Conservation (phyloP, 139 green algal species). For the Pseudopediastrum boryanum region DNA sequence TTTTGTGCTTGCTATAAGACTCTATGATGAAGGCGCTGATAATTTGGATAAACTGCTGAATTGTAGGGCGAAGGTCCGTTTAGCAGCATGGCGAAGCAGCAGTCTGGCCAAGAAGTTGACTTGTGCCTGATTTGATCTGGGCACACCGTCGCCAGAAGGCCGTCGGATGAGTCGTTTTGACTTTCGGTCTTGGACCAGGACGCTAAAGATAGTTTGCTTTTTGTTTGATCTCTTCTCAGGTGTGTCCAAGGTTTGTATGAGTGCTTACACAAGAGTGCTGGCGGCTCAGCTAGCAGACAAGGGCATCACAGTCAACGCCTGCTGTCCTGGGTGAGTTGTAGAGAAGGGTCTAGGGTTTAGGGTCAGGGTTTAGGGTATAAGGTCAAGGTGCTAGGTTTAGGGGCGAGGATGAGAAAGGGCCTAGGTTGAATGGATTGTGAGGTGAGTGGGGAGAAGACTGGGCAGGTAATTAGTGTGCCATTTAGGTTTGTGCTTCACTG, state of each 20-base stretch:
- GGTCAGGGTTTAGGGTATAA: no score
- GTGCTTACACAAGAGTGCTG: slow-evolving; percentile 60
- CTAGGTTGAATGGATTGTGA: no score
- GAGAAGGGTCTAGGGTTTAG: no score
- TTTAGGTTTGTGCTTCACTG: no score
- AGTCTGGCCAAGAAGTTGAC: not conserved
- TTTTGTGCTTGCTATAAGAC: no score
- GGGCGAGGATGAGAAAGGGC: no score
- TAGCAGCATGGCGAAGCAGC: not conserved
- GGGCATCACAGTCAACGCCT: slow-evolving; percentile 53
- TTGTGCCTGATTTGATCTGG: not conserved
- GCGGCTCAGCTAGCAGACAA: slow-evolving; percentile 47
- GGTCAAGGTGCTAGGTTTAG: no score
- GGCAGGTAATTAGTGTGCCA: no score
- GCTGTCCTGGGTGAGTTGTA: slow-evolving; percentile 55
- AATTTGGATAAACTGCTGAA: no score
- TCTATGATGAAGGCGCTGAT: no score
- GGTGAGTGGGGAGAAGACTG: no score
- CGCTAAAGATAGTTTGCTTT: not conserved
- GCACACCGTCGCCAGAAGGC: not conserved
- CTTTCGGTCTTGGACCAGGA: not conserved
- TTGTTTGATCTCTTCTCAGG: slow-evolving; percentile 56
- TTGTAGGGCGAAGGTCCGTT: no score
- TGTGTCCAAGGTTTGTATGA: slow-evolving; percentile 61
- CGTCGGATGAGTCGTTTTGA: not conserved